phyloP scores from a whole-genome alignment of 371 early-diverging fungal genomes.

The Mucor lusitanicus region DNA sequence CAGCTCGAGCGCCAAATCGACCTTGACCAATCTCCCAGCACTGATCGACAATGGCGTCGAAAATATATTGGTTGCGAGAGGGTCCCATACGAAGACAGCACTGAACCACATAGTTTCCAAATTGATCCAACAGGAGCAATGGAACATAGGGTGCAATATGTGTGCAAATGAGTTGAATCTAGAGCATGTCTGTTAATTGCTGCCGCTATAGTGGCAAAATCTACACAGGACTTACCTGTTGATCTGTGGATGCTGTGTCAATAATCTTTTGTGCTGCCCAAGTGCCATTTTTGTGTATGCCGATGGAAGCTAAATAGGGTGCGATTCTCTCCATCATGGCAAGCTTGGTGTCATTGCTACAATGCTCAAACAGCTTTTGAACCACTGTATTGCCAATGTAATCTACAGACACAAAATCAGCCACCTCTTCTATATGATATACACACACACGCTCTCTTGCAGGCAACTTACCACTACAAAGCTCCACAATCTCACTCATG shows the following conservation, averaged over 20 bases:
- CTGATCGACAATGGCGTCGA: constrained; percentile 77
- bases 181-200: constrained; percentile 35
- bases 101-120: constrained; percentile 90
- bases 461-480: constrained; percentile 40
- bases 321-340: constrained; percentile 57
- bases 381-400: constrained; percentile 89
- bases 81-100: constrained; percentile 75
- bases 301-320: constrained; percentile 78
- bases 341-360: constrained; percentile 53
- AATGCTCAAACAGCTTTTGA: constrained; percentile 78
- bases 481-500: constrained; percentile 41
- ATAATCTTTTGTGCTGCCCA: constrained; percentile 93
- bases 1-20: constrained; percentile 83
- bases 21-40: constrained; percentile 79
- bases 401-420: constrained; percentile 46
- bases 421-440: too few species aligned
- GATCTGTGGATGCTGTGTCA: constrained; percentile 58
- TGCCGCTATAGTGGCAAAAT: too few species aligned
- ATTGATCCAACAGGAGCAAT: constrained; percentile 81
- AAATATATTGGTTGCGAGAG: constrained; percentile 72
- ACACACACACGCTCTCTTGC: too few species aligned
- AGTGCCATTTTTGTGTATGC: constrained; percentile 93
- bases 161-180: constrained; percentile 23
- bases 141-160: constrained; percentile 69
- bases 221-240: constrained; percentile 48